These are phyloP conservation scores for Dioszegia aurantiaca DNA, from an alignment of 768 basidiomycete species.

Conservation along the genomic window DNA sequence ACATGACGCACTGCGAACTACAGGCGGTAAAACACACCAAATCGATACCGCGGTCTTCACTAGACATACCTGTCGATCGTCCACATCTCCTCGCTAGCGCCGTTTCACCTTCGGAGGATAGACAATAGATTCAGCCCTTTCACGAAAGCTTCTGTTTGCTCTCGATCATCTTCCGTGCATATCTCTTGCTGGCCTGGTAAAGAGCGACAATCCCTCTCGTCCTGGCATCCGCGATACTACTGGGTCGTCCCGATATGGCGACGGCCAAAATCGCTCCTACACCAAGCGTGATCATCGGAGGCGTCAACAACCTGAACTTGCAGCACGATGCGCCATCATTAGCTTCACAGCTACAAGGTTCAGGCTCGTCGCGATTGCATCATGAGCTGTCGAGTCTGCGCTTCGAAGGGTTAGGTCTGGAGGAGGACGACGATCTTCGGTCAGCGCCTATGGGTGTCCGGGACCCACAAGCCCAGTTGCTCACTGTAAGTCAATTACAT, in stretches of 20 bases:
- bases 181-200: no score
- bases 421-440: slow-evolving; percentile 1
- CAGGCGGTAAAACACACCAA: no score
- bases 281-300: not conserved
- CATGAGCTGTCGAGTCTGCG: not conserved
- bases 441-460: slow-evolving; percentile 20
- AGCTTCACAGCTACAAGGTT: slow-evolving; percentile 4
- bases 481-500: slow-evolving; percentile 12
- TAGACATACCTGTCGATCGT: no score
- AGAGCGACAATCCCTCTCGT: no score
- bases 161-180: no score
- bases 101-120: no score
- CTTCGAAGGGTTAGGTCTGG: not conserved
- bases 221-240: no score
- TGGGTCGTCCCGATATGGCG: not conserved
- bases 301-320: not conserved
- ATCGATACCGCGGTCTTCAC: no score
- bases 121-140: no score
- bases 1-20: no score
- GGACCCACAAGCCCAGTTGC: slow-evolving; percentile 27
- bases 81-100: no score
- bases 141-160: no score
- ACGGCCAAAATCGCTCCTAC: not conserved
- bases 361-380: not conserved
- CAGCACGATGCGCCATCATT: not conserved